Base-by-base conservation (phyloP, 306 rosid genomes). In the Acacia crassicarpa region DNA sequence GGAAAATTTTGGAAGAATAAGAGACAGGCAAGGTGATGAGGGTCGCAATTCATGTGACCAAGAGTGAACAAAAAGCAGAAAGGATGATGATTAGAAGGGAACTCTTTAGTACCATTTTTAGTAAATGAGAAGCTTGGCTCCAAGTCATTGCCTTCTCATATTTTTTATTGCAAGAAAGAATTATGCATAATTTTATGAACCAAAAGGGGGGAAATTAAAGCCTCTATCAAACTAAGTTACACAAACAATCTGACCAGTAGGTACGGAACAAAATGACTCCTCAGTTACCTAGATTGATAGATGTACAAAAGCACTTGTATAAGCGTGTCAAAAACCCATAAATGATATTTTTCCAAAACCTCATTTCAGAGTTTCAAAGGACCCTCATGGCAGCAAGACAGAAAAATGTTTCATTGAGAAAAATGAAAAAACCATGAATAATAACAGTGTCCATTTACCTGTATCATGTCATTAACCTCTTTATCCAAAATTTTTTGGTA, bases 391-490 rank as follows among this genome's bases (percentile, higher is more conserved):
- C 54, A 56, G 25, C 82, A 27, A 58, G 63, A 56, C 23, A 79
- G 25, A 46, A 75, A 16, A 43, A 38, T 16, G n/a, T 43, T 54
- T 5, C 25, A 62, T 30, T 12, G 54, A n/a, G 17, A 32, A 46
- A 22, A 19, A 16, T 38, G 16, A 61, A 27, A 23, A 71, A 15
- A 25, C 5, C 48, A 13, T 63, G 35, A 67, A 23, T 22, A 49
- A 43, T 38, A 43, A 35, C 63, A 74, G 48, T 35, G 43, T 63
- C 23, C 74, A 70, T 25, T 88, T 84, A 90, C 94, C 93, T 79
- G 33, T 53, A 66, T 58, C 67, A 81, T 79, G 51, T 76, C 46
- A 12, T 84, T 5, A 71, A 12, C 86, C 78, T 92, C 93, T 38
- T 38, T 67, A 41, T 80, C 44, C 91, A 89, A 70, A 70, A 83